A percentile compares a stretch with the other conserved stretches of the same genome.
Evolutionary conservation across 768 basidiomycete genomes (phyloP).

Genomic region (Termitomyces sp.): DNA sequence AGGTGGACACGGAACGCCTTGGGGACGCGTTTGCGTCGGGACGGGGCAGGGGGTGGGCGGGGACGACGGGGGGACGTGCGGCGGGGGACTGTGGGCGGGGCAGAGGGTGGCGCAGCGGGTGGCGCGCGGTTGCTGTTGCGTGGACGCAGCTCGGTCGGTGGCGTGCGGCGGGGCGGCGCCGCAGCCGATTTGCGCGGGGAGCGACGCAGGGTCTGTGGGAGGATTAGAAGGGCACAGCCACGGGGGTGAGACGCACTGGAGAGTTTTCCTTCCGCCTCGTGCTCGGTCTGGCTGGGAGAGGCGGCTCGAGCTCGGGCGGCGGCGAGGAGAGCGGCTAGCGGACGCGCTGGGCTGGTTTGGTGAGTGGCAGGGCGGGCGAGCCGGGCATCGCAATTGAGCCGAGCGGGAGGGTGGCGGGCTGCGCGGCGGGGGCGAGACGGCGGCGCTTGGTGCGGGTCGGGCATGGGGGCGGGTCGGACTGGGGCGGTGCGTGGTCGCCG

Average conservation of each 20-base stretch:
- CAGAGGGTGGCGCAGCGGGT: no score
- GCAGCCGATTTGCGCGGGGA: neutral
- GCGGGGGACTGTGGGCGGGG: neutral
- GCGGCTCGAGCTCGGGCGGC: neutral
- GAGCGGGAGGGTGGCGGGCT: neutral
- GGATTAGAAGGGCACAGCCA: no score
- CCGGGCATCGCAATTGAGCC: neutral
- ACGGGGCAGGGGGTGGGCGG: neutral
- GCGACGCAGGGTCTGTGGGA: neutral
- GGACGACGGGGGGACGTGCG: neutral
- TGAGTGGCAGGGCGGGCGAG: neutral
- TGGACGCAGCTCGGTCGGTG: no score
- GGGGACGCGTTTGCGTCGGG: neutral
- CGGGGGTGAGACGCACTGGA: neutral
- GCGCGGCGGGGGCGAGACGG: neutral
- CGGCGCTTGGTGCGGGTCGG: neutral
- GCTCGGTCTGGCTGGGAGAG: neutral
- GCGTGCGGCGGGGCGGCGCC: no score
- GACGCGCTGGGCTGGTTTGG: neutral
- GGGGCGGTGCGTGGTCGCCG: neutral
- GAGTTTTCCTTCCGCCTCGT: neutral
- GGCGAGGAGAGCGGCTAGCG: neutral
- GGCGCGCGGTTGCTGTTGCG: neutral
- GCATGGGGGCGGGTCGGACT: neutral
- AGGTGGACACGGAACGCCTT: neutral